Base-by-base conservation (phyloP, 164 flowering plant species). In the Nymphaea thermarum region DNA sequence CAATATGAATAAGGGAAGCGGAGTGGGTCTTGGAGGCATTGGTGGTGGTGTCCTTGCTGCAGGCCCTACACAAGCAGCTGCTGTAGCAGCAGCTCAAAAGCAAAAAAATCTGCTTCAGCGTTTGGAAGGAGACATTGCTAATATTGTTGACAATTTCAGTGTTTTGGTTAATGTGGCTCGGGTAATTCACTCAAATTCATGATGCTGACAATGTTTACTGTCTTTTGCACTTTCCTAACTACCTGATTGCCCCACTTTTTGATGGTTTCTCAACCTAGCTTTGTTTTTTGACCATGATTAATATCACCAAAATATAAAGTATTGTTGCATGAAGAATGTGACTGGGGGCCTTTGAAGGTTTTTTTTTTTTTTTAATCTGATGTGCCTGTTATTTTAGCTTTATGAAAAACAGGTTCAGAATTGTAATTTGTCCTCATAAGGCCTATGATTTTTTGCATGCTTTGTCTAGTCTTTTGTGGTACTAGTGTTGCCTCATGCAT, bases 1-100 rank as follows among this genome's bases (percentile, higher is more conserved):
- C 42, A 62, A 17, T 4, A 62, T 62, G 64, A 62, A 62, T 25
- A 62, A 62, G 64, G 64, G 25, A 3, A 2, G n/a, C 2, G 18
- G n/a, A 17, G 64, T 17, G 25, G 42, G 64, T 62, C 60, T 55
- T 55, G 84, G 76, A 64, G 83, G 77, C 55, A 78, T 79, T 5
- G 77, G 79, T 7, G 74, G 74, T 12, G 74, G 75, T 5, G 78
- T 77, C 25, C 82, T 74, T 3, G 90, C 79, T 14, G 72, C 76
- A 66, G 96, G 96, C 6, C 94, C 97, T 3, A 88, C 94, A 0
- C 88, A 89, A 0, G 87, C 89, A 0, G 97, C 97, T 0, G 93
- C 91, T 0, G 85, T 89, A 1, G 81, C 94, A 0, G 96, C 97
- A 12, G 87, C 90, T n/a, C 96, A 91, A 79, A 93, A 93, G 80